Conservation (phyloP, 306 rosid species). For the Glycine latifolia region DNA sequence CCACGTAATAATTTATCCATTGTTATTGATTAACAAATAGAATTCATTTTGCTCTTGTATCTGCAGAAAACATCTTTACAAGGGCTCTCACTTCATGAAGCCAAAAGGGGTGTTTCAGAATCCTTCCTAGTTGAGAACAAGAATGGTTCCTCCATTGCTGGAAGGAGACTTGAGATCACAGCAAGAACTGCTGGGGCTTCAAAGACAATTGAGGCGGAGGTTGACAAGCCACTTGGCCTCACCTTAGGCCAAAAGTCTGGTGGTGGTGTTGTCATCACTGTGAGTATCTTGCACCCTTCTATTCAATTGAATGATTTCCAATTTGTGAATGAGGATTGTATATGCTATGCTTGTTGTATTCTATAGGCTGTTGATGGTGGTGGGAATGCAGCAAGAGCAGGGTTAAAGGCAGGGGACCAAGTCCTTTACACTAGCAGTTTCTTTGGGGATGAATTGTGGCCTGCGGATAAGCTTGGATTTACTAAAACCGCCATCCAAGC, state of each 20-base stretch:
- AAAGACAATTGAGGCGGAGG: constrained; percentile 85
- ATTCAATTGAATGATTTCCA: not conserved
- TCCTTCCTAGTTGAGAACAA: constrained; percentile 49
- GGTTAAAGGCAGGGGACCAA: constrained; percentile 89
- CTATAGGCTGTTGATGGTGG: constrained; percentile 90
- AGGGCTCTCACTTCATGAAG: constrained; percentile 78
- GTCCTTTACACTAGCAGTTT: constrained; percentile 96
- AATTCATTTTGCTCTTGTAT: not conserved
- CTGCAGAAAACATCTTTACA: constrained; percentile 75
- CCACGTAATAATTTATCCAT: no score
- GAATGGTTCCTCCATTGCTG: constrained; percentile 39
- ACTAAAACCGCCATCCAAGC: constrained; percentile 97
- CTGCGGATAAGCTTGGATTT: constrained; percentile 98
- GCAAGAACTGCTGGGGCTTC: constrained; percentile 92
- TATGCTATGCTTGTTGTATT: constrained; percentile 27
- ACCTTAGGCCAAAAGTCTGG: constrained; percentile 91
- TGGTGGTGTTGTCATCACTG: constrained; percentile 84
- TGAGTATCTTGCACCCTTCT: constrained; percentile 45
- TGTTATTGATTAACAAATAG: not conserved
- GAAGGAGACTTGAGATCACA: constrained; percentile 61
- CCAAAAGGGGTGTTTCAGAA: constrained; percentile 61
- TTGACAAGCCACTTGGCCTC: constrained; percentile 97
- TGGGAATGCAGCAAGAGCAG: constrained; percentile 97
- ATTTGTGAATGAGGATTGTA: constrained; percentile 36
- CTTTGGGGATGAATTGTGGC: constrained; percentile 99